These are phyloP conservation scores for Epichloe brachyelytri DNA, from an alignment of 2,329 filamentous ascomycete species.

Conservation along the genomic window DNA sequence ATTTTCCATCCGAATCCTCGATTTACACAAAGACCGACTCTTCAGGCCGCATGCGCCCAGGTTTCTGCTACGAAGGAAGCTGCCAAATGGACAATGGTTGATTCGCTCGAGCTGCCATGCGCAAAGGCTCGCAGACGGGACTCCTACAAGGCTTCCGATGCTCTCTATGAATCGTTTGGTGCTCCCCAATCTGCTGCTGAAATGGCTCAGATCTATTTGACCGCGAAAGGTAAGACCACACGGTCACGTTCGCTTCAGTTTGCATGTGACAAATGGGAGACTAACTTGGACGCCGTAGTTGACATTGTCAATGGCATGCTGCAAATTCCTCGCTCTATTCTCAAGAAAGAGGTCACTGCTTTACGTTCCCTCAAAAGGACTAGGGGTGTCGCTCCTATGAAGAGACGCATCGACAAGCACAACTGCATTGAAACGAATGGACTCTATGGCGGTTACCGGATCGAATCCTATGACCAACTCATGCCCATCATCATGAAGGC, in stretches of 20 bases:
- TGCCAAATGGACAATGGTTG: not conserved
- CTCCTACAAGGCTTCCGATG: constrained; percentile 2
- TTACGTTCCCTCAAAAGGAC: constrained; percentile 3
- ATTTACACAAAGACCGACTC: not conserved
- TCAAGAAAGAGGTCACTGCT: constrained; percentile 2
- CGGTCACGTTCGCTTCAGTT: not conserved
- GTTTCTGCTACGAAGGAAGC: not conserved
- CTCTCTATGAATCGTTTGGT: not conserved
- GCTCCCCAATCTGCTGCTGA: constrained; percentile 4
- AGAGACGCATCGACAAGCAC: constrained; percentile 15
- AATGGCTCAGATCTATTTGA: constrained; percentile 9
- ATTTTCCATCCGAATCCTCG: constrained; percentile 9
- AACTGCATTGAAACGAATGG: constrained; percentile 5
- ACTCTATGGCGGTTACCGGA: constrained; percentile 15
- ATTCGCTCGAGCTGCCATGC: constrained; percentile 3
- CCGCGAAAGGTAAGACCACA: constrained; percentile 18
- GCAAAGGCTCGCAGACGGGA: constrained; percentile 3
- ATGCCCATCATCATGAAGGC: constrained; percentile 14
- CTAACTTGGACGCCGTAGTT: constrained; percentile 9
- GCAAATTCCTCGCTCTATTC: not conserved
- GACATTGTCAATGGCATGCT: constrained; percentile 12
- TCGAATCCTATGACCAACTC: constrained; percentile 14
- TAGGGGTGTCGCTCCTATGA: constrained; percentile 13
- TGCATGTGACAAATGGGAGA: not conserved
- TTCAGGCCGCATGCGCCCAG: not conserved